A percentile compares a stretch with the other conserved stretches of the same genome.
These are phyloP conservation scores for Rhizopogon sp. DNA, from an alignment of 768 basidiomycete genomes.

Conservation along the genomic window DNA sequence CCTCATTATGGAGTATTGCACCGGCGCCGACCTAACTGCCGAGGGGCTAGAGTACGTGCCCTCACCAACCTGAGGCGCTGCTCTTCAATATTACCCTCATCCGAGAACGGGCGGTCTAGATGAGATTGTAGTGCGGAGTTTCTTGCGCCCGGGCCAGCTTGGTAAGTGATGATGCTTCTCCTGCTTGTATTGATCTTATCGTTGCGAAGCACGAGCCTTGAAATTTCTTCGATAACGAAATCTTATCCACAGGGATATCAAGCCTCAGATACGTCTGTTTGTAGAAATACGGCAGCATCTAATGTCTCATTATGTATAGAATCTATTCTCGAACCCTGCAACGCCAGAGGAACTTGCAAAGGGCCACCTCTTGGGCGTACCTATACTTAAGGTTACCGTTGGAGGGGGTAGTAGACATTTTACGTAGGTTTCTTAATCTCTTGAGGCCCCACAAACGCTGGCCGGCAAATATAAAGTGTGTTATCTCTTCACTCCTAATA, in stretches of 20 bases:
- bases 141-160: constrained; percentile 69
- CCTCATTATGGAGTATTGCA: constrained; percentile 98
- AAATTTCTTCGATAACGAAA: constrained; percentile 87
- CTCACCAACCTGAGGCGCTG: constrained; percentile 53
- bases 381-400: constrained; percentile 81
- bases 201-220: constrained; percentile 72
- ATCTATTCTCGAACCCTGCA: constrained; percentile 84
- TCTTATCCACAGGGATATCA: constrained; percentile 95
- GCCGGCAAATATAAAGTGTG: too few relatives aligned
- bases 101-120: constrained; percentile 87
- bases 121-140: constrained; percentile 86
- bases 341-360: constrained; percentile 72
- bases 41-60: constrained; percentile 84
- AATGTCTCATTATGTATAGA: constrained; percentile 41
- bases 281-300: not conserved
- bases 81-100: constrained; percentile 85
- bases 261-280: constrained; percentile 64
- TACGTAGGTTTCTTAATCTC: too few relatives aligned
- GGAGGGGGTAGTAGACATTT: too few relatives aligned
- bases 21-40: constrained; percentile 92
- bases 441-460: too few relatives aligned
- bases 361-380: constrained; percentile 89
- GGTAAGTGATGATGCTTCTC: constrained; percentile 38
- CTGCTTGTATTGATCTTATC: not conserved
- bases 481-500: too few relatives aligned